Evolutionary conservation across 352 stramenopile species (phyloP), one percentile per base, ranked within the genome.

Genomic region (Phytophthora ohioensis): DNA sequence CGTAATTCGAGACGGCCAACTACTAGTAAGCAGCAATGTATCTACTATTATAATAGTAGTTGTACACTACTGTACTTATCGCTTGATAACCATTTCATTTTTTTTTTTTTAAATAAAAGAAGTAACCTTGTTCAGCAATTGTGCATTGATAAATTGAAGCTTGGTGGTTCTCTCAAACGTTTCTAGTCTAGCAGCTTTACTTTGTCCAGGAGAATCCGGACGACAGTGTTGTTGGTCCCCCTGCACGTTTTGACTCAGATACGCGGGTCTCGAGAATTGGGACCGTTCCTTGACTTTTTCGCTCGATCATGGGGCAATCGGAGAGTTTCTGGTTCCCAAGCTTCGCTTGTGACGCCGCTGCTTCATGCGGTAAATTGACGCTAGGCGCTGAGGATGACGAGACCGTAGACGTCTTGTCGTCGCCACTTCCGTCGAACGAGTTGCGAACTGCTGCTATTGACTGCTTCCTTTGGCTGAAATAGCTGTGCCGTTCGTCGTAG

Each of bases 261-360:
- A 21, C 57, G 5, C 67, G 64, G 39, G 57, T 63, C 55, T 85
- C 77, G 3, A 82, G 67, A 45, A 85, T 73, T 4, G 74, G 64
- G 15, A 85, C 57, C 27, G 61, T 68, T 53, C 55, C 57, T 52
- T 80, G 67, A 46, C 74, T 81, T 17, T 70, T 69, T 38, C 71
- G 54, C 34, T 85, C 74, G 36, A 85, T 85, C 77, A 85, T 85
- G n/a, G 74, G 74, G 41, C 73, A 82, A 15, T 82, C 74, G 2
- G 43, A 56, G 6, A 55, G 8, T 35, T 64, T 67, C n/a, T 51
- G 45, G 32, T 39, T 57, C 3, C 30, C 38, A 51, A 15, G 13
- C 13, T 67, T 59, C 4, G 49, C n/a, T 4, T 27, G 21, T 27
- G 21, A 27, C 21, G 21, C 21, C 21, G 2, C 17, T 32, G 34